Conservation (phyloP, 2,329 filamentous ascomycete genomes). For the Fusarium chuoi region DNA sequence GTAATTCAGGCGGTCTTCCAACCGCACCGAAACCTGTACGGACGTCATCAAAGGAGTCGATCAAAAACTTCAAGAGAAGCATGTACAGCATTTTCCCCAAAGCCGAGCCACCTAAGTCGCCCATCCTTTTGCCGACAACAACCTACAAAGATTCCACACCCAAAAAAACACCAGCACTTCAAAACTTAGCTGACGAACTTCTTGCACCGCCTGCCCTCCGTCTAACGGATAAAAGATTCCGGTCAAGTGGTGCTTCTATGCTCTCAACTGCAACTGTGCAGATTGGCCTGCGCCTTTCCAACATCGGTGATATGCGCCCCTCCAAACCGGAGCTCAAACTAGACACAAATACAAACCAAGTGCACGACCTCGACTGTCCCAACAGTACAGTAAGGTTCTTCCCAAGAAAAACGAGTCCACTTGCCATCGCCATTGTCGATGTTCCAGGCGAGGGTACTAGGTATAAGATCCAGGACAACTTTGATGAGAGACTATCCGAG, state of each 20-base stretch:
- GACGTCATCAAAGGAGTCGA: conserved; percentile 30
- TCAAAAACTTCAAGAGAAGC: conserved; percentile 40
- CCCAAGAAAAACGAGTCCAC: conserved; percentile 38
- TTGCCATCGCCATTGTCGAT: conserved; percentile 43
- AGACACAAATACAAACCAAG: conserved; percentile 41
- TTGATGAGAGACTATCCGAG: conserved; percentile 44
- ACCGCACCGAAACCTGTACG: conserved; percentile 28
- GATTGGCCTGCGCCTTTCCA: conserved; percentile 75
- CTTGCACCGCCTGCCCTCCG: conserved; percentile 58
- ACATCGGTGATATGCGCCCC: conserved; percentile 60
- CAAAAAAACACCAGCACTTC: conserved; percentile 8
- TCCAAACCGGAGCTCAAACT: conserved; percentile 34
- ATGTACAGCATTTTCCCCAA: conserved; percentile 44
- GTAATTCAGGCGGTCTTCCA: conserved; percentile 30
- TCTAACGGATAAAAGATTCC: conserved; percentile 51
- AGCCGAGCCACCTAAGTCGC: conserved; percentile 32
- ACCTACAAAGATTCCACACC: conserved; percentile 52
- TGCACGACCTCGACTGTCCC: conserved; percentile 53
- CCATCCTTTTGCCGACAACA: conserved; percentile 58
- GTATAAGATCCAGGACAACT: conserved; percentile 36
- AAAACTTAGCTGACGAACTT: conserved; percentile 21
- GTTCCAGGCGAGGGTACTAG: conserved; percentile 39
- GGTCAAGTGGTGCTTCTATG: conserved; percentile 69
- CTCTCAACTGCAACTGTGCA: conserved; percentile 75
- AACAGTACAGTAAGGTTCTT: conserved; percentile 33